Evolutionary conservation across 2,329 filamentous ascomycete species (phyloP), one percentile per base, ranked within the genome.

Genomic region (Stachybotrys chlorohalonatus): DNA sequence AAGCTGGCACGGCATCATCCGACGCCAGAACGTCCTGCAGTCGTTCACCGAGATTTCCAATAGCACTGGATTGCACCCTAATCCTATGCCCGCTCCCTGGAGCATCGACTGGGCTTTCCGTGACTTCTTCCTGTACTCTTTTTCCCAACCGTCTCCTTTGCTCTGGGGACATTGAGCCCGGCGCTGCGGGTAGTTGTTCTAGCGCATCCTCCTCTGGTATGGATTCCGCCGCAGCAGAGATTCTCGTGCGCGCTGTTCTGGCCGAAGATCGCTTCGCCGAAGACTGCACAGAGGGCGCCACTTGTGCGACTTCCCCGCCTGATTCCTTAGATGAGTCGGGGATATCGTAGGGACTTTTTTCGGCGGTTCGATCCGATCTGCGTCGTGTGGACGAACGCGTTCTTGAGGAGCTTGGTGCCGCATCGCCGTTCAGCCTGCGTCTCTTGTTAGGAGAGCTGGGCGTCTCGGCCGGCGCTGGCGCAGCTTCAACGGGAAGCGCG

Each of bases 81-180:
- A 74, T 72, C 51, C 79, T 68, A 8, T 73, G 74, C 1, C 80
- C 81, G 58, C 79, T 83, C 2, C 81, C 81, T 1, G 81, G 81
- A 13, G 79, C 80, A 58, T 78, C 65, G 8, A 61, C 67, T 0
- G 82, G 81, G 54, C 80, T 83, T 61, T 84, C 66, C 32, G 58
- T 61, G 3, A 66, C 59, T 52, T 66, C 60, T 30, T 64, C 65
- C 6, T 24, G 24, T 2, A 62, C 49, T 0, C 60, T 55, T 2
- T 49, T 52, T 1, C 52, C 51, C 6, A 62, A 57, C 5, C 53
- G n/a, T 5, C 54, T 61, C 31, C 51, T 54, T 48, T 55, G 56
- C 49, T 53, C 52, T 7, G 57, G 60, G 46, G 31, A 60, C 11
- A 30, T 53, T 7, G 47, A 54, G n/a, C 54, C 50, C 1, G 55